Evolutionary conservation across 257 asterid genomes (phyloP).

Genomic region (Solanum tarapatanum): DNA sequence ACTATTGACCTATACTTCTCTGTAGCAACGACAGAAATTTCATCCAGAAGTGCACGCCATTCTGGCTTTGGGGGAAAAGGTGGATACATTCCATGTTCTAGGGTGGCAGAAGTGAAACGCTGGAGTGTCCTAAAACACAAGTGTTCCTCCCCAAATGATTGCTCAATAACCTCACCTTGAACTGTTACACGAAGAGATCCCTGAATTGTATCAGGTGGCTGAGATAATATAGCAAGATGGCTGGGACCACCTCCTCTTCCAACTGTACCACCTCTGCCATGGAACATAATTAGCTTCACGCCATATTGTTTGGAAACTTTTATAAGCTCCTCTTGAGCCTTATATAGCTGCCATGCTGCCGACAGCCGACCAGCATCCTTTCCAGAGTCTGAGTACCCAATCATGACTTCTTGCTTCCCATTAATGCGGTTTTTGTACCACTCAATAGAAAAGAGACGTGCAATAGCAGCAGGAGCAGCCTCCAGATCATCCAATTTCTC

Average conservation of each 20-base stretch:
- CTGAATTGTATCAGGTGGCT: conserved; percentile 45
- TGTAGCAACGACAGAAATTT: conserved; percentile 26
- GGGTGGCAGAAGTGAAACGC: conserved; percentile 40
- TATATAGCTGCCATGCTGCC: conserved; percentile 48
- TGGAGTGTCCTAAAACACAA: conserved; percentile 51
- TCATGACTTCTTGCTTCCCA: conserved; percentile 50
- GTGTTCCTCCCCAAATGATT: conserved; percentile 44
- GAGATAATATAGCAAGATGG: conserved; percentile 52
- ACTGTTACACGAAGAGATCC: conserved; percentile 46
- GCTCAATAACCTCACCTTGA: conserved; percentile 52
- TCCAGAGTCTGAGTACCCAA: conserved; percentile 53
- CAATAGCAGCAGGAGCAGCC: conserved; percentile 46
- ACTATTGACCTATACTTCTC: conserved; percentile 39
- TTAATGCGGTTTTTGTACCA: conserved; percentile 40
- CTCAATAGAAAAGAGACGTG: conserved; percentile 40
- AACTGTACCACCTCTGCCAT: conserved; percentile 51
- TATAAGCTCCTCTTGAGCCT: conserved; percentile 47
- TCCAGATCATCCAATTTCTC: conserved; percentile 40
- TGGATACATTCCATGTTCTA: conserved; percentile 45
- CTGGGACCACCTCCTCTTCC: conserved; percentile 60
- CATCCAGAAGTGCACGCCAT: conserved; percentile 50
- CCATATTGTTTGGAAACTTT: conserved; percentile 36
- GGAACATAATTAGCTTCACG: conserved; percentile 49
- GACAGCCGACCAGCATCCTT: conserved; percentile 51
- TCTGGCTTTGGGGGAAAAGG: conserved; percentile 43